phyloP scores from a whole-genome alignment of 2,329 filamentous ascomycete species.

The Epichloe brachyelytri region DNA sequence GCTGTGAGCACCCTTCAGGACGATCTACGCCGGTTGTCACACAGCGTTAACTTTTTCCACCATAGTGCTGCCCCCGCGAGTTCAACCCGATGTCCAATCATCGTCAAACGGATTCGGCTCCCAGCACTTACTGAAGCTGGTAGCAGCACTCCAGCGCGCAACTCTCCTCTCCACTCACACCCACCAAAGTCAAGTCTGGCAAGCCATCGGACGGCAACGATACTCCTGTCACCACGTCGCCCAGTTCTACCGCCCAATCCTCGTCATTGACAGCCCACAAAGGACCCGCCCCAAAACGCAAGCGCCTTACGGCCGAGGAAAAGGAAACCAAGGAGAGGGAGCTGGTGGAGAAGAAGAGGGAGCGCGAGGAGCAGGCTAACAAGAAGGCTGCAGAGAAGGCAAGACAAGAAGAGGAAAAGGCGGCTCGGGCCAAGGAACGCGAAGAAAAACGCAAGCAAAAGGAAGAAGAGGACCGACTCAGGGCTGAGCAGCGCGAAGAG shows the following conservation, averaged over 20 bases:
- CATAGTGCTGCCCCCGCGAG: constrained; percentile 12
- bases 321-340: constrained; percentile 19
- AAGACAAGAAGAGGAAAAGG: constrained; percentile 27
- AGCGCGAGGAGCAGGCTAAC: constrained; percentile 19
- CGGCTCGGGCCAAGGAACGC: constrained; percentile 23
- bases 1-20: constrained; percentile 8
- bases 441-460: constrained; percentile 28
- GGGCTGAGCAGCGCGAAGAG: constrained; percentile 29
- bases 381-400: constrained; percentile 15
- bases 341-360: constrained; percentile 20
- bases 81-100: constrained; percentile 15
- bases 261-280: neutral
- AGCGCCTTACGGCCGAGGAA: constrained; percentile 25
- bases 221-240: constrained; percentile 7
- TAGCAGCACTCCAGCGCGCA: constrained; percentile 25
- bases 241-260: neutral
- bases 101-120: constrained; percentile 15
- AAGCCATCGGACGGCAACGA: constrained; percentile 1
- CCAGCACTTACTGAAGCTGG: constrained; percentile 28
- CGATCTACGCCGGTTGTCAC: neutral
- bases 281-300: constrained; percentile 27
- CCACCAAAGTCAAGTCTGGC: constrained; percentile 12
- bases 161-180: constrained; percentile 24
- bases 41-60: constrained; percentile 6
- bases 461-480: constrained; percentile 26